These are phyloP conservation scores for Umbilicaria muhlenbergii DNA, from an alignment of 495 filamentous ascomycete species.

Conservation along the genomic window DNA sequence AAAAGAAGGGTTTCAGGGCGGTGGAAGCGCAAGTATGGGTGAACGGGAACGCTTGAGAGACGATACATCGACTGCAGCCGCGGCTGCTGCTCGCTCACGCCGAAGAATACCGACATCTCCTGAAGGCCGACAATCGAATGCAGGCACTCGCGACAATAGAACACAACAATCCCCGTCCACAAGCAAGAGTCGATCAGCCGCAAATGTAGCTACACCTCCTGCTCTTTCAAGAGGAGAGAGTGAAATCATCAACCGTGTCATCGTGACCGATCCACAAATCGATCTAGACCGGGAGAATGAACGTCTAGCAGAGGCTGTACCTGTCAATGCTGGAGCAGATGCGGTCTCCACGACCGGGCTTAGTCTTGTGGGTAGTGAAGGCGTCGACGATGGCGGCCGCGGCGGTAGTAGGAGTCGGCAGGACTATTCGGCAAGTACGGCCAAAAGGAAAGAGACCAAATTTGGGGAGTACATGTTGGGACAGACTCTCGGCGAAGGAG, in stretches of 20 bases:
- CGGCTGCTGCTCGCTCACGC: constrained; percentile 31
- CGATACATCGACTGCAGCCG: constrained; percentile 25
- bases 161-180: constrained; percentile 22
- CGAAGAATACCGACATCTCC: constrained; percentile 28
- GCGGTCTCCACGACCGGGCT: constrained; percentile 36
- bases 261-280: constrained; percentile 64
- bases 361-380: constrained; percentile 35
- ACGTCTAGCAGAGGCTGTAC: constrained; percentile 47
- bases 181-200: constrained; percentile 26
- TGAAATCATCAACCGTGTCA: constrained; percentile 60
- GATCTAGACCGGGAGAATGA: constrained; percentile 66
- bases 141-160: constrained; percentile 32
- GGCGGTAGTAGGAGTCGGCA: constrained; percentile 56
- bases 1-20: background rate
- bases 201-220: constrained; percentile 25
- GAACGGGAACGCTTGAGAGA: constrained; percentile 10
- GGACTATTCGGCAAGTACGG: constrained; percentile 43
- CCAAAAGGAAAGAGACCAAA: constrained; percentile 57
- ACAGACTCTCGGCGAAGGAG: constrained; percentile 93
- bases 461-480: constrained; percentile 94
- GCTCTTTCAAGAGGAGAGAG: constrained; percentile 31
- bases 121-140: constrained; percentile 28
- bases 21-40: constrained; percentile 10
- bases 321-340: constrained; percentile 30
- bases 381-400: constrained; percentile 44